Base-by-base conservation (phyloP, 371 early-diverging fungal genomes). In the Mucor circinelloides region DNA sequence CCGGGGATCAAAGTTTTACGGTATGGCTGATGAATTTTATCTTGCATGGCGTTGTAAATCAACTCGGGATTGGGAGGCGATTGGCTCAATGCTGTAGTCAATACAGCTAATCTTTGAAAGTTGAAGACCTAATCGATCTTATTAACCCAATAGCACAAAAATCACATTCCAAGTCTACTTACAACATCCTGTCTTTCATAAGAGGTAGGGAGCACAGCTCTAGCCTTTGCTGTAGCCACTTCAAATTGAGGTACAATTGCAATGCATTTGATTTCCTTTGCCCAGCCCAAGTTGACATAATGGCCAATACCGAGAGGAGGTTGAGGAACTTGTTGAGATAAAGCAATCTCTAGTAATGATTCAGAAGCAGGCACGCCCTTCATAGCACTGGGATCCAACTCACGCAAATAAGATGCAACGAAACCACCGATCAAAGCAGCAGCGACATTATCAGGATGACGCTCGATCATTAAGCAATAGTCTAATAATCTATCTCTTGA, bases 401-500 rank as follows among this genome's bases (percentile, higher is more conserved):
- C 86, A 32, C 85, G 77, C 75, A 94, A 69, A 71, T 91, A 95
- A 60, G 91, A 88, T 25, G 95, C 93, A 4, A 97, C 91, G 72
- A 97, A 95, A 7, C 97, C 97, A 64, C 99, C 99, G 56, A 96
- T 85, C 36, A 98, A 75, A 12, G 95, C 92, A 25, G 98, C 95
- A 2, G 97, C 91, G 0, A 96, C 94, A 76, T 99, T 99, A 71
- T 99, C 99, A 0, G 98, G 98, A 69, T 99, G 99, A 48, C 94
- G 91, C 76, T 99, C 99, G 28, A 97, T 91, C 83, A 90, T 85
- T 66, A 95, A 73, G 63, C 90, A 90, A 67, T 89, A 95, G 72
- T 97, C 96, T 44, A 98, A 82, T 76, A 97, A 78, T 28, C 92
- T 85, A 61, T 93, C 90, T 59, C 84, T 79, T 17, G 83, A 63